These are phyloP conservation scores for Cinnamomum micranthum DNA, from an alignment of 164 flowering plant genomes.

Conservation along the genomic window DNA sequence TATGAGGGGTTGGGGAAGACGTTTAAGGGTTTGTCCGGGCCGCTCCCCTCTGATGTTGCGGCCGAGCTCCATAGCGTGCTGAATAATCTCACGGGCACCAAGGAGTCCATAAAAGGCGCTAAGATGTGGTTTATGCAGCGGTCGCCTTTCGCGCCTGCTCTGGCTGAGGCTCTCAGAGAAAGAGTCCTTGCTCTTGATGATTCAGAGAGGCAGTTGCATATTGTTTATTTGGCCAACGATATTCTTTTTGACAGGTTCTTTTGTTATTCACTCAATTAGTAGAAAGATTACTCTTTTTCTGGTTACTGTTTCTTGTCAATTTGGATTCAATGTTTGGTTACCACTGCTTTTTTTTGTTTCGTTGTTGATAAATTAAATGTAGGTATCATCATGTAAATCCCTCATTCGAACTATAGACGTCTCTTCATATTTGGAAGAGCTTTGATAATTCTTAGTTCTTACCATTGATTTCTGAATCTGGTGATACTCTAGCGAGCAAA, in stretches of 20 bases:
- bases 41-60: constrained; percentile 90
- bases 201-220: constrained; percentile 87
- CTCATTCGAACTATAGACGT: too few species aligned
- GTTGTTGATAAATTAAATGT: too few species aligned
- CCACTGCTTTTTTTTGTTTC: too few species aligned
- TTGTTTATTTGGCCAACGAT: constrained; percentile 89
- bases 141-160: constrained; percentile 82
- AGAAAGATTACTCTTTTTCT: neutral
- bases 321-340: too few species aligned
- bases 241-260: constrained; percentile 92
- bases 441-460: too few species aligned
- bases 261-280: neutral
- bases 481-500: too few species aligned
- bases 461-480: too few species aligned
- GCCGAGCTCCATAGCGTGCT: constrained; percentile 70
- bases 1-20: constrained; percentile 56
- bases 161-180: constrained; percentile 89
- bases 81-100: constrained; percentile 79
- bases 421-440: too few species aligned
- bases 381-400: too few species aligned
- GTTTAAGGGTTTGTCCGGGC: constrained; percentile 76
- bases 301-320: too few species aligned
- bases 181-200: constrained; percentile 69
- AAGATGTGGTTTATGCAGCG: constrained; percentile 98
- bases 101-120: constrained; percentile 96